Conservation (phyloP, 768 basidiomycete species). For the Termitomyces heimii region DNA sequence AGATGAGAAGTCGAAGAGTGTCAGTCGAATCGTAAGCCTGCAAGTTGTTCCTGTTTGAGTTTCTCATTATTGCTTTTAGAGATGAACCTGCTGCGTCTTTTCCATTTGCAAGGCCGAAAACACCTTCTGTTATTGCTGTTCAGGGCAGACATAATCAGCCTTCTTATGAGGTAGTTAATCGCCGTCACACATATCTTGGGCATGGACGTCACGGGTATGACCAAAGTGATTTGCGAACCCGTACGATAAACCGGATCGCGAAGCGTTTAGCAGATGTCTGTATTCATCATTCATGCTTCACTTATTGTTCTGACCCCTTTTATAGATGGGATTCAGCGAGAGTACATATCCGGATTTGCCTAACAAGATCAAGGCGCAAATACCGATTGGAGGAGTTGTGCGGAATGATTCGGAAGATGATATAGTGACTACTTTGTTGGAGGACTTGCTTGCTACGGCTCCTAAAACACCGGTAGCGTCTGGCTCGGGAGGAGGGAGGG, state of each 20-base stretch:
- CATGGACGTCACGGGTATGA: conserved; percentile 20
- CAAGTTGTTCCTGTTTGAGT: not conserved
- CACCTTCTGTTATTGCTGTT: conserved; percentile 43
- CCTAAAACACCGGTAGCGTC: conserved; percentile 31
- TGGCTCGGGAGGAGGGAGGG: conserved; percentile 26
- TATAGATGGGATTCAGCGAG: conserved; percentile 75
- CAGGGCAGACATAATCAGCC: conserved; percentile 57
- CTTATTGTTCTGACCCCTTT: conserved; percentile 6
- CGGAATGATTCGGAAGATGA: conserved; percentile 59
- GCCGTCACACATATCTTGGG: conserved; percentile 36
- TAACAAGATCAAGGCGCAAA: conserved; percentile 41
- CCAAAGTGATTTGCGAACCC: conserved; percentile 25
- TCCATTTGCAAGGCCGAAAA: not conserved
- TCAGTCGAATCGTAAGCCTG: conserved; percentile 6
- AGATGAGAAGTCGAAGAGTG: conserved; percentile 13
- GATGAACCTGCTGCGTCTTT: not conserved
- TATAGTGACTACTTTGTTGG: conserved; percentile 55
- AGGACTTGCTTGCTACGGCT: conserved; percentile 46
- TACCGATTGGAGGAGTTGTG: conserved; percentile 35
- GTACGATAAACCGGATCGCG: conserved; percentile 44
- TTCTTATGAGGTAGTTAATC: conserved; percentile 54
- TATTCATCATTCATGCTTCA: conserved; percentile 7
- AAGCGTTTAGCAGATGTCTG: conserved; percentile 61
- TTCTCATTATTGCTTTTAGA: not conserved
- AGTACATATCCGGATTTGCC: conserved; percentile 46